Evolutionary conservation across 2,329 filamentous ascomycete genomes (phyloP).

Genomic region (Colletotrichum siamense): DNA sequence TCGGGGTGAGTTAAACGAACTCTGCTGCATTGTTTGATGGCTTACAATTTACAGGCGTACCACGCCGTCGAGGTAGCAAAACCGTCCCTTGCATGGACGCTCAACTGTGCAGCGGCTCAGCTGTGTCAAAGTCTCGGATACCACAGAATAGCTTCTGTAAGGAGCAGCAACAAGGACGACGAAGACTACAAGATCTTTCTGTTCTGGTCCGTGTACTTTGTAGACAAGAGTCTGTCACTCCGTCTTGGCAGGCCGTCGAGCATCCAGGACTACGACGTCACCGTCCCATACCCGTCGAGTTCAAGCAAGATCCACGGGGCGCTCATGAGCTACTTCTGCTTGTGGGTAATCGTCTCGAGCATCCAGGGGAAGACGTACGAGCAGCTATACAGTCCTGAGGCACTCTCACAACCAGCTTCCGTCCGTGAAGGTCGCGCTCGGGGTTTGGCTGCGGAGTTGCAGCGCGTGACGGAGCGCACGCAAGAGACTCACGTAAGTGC

Average conservation of each 20-base stretch:
- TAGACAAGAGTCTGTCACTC: constrained; percentile 61
- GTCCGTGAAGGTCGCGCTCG: constrained; percentile 38
- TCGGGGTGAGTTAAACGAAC: constrained; percentile 22
- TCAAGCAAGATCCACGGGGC: constrained; percentile 33
- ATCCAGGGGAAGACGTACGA: constrained; percentile 63
- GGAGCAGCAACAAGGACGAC: constrained; percentile 28
- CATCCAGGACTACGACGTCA: constrained; percentile 64
- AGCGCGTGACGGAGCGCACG: constrained; percentile 34
- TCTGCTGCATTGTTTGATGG: too few relatives aligned
- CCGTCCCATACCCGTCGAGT: constrained; percentile 37
- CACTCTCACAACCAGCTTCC: constrained; percentile 37
- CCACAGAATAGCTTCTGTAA: constrained; percentile 32
- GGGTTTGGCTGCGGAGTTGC: constrained; percentile 34
- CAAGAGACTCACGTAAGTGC: constrained; percentile 20
- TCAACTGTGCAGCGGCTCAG: constrained; percentile 35
- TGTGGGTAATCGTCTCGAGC: constrained; percentile 58
- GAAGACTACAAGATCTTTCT: constrained; percentile 42
- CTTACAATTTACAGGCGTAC: constrained; percentile 27
- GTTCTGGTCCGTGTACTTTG: constrained; percentile 64
- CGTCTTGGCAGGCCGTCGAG: constrained; percentile 58
- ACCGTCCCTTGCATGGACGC: constrained; percentile 34
- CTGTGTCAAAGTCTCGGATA: constrained; percentile 36
- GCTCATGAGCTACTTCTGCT: constrained; percentile 39
- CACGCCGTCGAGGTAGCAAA: constrained; percentile 37
- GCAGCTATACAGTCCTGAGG: constrained; percentile 53